Evolutionary conservation across 2,329 filamentous ascomycete species (phyloP).

Genomic region (Aspergillus phoenicis): DNA sequence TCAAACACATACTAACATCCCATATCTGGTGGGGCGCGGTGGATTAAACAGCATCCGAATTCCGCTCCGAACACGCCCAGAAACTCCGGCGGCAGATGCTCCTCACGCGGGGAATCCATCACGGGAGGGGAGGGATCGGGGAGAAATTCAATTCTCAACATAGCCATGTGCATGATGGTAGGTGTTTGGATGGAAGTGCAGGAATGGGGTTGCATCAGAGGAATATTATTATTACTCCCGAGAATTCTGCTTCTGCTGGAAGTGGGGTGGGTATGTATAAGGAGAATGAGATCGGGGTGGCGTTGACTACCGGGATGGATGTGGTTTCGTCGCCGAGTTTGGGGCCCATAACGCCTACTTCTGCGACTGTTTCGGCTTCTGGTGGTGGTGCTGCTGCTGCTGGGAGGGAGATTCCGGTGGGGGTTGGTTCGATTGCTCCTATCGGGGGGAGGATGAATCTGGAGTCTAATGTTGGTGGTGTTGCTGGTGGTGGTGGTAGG

Average conservation of each 20-base stretch:
- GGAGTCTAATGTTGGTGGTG: background rate
- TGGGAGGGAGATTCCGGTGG: too few species aligned
- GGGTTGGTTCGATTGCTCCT: background rate
- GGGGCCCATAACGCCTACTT: background rate
- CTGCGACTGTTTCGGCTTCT: too few species aligned
- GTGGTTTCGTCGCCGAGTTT: background rate
- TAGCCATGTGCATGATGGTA: too few species aligned
- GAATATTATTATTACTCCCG: too few species aligned
- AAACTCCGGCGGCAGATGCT: conserved; percentile 10
- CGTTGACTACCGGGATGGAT: conserved; percentile 4
- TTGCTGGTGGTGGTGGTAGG: background rate
- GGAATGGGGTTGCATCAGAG: too few species aligned
- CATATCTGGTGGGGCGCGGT: too few species aligned
- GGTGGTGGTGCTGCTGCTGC: too few species aligned
- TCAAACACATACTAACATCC: too few species aligned
- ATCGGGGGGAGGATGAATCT: background rate
- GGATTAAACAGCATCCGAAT: conserved; percentile 27
- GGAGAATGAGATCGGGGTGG: conserved; percentile 16
- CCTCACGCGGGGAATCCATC: conserved; percentile 22
- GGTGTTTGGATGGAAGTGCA: too few species aligned
- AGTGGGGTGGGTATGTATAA: too few species aligned
- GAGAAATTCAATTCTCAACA: conserved; percentile 28
- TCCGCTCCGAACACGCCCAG: conserved; percentile 33
- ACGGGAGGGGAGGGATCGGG: conserved; percentile 24
- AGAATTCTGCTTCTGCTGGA: too few species aligned